phyloP scores from a whole-genome alignment of 2,329 filamentous ascomycete genomes.

The Tolypocladium paradoxum region DNA sequence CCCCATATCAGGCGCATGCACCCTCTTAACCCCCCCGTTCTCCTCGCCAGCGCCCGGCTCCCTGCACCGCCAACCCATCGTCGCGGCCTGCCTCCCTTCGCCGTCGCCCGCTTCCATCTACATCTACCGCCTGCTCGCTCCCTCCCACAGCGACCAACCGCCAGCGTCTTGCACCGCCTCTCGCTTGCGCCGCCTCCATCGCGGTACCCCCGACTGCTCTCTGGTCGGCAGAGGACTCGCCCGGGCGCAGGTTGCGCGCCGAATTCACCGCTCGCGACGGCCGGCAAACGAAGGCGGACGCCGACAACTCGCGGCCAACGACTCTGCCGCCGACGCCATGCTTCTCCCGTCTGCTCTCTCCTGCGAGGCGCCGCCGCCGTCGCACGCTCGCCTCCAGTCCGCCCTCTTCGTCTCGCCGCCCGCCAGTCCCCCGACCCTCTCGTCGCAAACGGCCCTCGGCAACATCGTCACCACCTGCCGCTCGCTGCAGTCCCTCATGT shows the following conservation, averaged over 20 bases:
- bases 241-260: neutral
- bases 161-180: neutral
- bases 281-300: neutral
- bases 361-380: constrained; percentile 42
- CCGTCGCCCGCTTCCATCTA: neutral
- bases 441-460: constrained; percentile 34
- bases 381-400: constrained; percentile 31
- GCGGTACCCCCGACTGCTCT: neutral
- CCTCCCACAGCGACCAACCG: neutral
- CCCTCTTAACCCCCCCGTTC: neutral
- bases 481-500: constrained; percentile 48
- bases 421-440: constrained; percentile 39
- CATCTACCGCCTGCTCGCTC: neutral
- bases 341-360: constrained; percentile 47
- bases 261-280: neutral
- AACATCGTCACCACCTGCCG: constrained; percentile 50
- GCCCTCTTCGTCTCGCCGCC: constrained; percentile 49
- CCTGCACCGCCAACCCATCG: neutral
- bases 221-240: neutral
- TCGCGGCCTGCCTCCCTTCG: neutral
- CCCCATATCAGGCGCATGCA: neutral
- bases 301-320: neutral
- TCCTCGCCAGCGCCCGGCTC: neutral
- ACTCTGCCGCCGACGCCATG: constrained; percentile 29
- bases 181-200: neutral